Conservation (phyloP, 768 basidiomycete species). For the Trametes cinnabarina region DNA sequence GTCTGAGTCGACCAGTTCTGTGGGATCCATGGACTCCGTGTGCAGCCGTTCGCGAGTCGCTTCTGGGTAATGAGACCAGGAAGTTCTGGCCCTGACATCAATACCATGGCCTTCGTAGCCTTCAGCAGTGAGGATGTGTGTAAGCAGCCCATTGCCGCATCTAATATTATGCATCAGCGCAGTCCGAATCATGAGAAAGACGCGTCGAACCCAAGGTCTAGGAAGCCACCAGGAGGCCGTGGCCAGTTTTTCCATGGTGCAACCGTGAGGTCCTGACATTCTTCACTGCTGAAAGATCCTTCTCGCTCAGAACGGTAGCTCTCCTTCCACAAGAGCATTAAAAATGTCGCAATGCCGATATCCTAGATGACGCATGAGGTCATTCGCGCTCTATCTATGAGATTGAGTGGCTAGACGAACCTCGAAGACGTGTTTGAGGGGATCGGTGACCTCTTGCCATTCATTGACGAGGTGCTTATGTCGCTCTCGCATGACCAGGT, state of each 20-base stretch:
- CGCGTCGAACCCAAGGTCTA: slow-evolving; percentile 78
- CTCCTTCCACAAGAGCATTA: slow-evolving; percentile 88
- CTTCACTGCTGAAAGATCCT: neutral
- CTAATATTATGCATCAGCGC: slow-evolving; percentile 36
- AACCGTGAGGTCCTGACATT: slow-evolving; percentile 18
- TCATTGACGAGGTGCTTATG: slow-evolving; percentile 71
- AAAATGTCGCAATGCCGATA: slow-evolving; percentile 90
- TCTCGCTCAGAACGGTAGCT: slow-evolving; percentile 22
- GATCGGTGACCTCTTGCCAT: slow-evolving; percentile 84
- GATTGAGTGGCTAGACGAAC: slow-evolving; percentile 36
- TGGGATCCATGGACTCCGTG: slow-evolving; percentile 73
- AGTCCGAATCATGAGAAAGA: neutral
- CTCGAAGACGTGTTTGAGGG: slow-evolving; percentile 89
- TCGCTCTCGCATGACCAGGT: slow-evolving; percentile 80
- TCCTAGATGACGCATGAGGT: slow-evolving; percentile 49
- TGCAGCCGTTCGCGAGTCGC: slow-evolving; percentile 59
- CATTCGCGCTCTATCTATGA: neutral
- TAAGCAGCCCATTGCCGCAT: slow-evolving; percentile 90
- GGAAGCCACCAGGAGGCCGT: slow-evolving; percentile 78
- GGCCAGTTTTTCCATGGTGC: slow-evolving; percentile 72
- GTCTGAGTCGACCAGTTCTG: slow-evolving; percentile 11
- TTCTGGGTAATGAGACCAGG: slow-evolving; percentile 78
- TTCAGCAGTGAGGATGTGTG: slow-evolving; percentile 80
- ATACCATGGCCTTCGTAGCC: slow-evolving; percentile 84
- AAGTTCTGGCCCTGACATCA: slow-evolving; percentile 80